A percentile compares a stretch with the other conserved stretches of the same genome.
Evolutionary conservation across 441 rosid genomes (phyloP).

Genomic region (Corymbia citriodora): DNA sequence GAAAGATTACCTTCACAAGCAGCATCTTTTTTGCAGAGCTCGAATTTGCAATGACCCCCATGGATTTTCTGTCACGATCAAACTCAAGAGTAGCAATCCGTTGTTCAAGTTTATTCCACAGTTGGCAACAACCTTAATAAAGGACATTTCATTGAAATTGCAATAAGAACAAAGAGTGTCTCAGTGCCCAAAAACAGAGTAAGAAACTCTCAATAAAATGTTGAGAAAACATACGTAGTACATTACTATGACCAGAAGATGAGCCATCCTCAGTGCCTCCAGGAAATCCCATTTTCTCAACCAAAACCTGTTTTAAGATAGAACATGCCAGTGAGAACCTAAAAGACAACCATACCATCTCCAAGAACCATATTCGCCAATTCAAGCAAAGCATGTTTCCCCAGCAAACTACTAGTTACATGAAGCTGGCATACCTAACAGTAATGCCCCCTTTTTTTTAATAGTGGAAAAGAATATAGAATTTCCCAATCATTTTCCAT

Average conservation of each 20-base stretch:
- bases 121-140: conserved; percentile 5
- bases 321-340: neutral
- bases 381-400: neutral
- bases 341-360: neutral
- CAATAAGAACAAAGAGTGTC: neutral
- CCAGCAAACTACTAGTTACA: neutral
- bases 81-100: conserved; percentile 14
- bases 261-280: neutral
- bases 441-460: neutral
- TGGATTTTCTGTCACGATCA: conserved; percentile 9
- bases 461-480: neutral
- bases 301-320: conserved; percentile 4
- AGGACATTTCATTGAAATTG: neutral
- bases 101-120: conserved; percentile 3
- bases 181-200: neutral
- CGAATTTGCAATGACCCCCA: conserved; percentile 11
- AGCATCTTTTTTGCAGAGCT: conserved; percentile 3
- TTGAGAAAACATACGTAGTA: neutral
- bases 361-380: neutral
- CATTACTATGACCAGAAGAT: neutral
- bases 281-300: conserved; percentile 16
- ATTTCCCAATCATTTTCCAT: neutral
- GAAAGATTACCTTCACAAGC: conserved; percentile 5
- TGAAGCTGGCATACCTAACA: neutral
- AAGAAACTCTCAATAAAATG: neutral